Conservation (phyloP, 331 rosid genomes). For the Prunus yedoensis region DNA sequence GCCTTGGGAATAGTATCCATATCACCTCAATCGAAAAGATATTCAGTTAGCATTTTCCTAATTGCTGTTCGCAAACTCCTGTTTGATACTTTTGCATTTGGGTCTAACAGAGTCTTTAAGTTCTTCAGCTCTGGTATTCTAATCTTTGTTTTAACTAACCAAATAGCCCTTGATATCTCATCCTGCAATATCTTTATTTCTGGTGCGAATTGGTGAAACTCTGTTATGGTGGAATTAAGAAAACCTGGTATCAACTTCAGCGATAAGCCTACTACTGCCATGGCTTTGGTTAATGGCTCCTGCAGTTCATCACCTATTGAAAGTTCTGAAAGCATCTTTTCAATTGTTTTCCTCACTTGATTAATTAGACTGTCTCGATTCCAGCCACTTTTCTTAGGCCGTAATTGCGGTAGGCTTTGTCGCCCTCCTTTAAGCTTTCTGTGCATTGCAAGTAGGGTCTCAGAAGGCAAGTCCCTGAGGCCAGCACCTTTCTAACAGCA, state of each 20-base stretch:
- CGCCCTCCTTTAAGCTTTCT: constrained; percentile 48
- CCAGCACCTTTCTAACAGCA: constrained; percentile 44
- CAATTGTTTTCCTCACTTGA: constrained; percentile 35
- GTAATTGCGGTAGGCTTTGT: constrained; percentile 47
- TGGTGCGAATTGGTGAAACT: constrained; percentile 57
- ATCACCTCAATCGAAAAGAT: constrained; percentile 65
- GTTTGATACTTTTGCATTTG: constrained; percentile 43
- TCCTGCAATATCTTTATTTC: constrained; percentile 60
- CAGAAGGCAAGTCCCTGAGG: constrained; percentile 46
- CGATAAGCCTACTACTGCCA: too few relatives aligned
- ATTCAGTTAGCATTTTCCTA: constrained; percentile 53
- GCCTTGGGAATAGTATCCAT: constrained; percentile 62
- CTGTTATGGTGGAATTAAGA: constrained; percentile 15
- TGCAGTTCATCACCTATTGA: constrained; percentile 15
- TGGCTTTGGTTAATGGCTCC: too few relatives aligned
- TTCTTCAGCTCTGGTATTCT: constrained; percentile 42
- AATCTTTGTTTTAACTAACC: constrained; percentile 39
- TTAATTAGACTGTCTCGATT: constrained; percentile 35
- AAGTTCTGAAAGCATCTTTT: constrained; percentile 51
- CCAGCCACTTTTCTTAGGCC: constrained; percentile 42
- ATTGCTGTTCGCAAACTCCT: constrained; percentile 45
- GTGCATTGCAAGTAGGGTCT: constrained; percentile 61
- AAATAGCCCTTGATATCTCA: constrained; percentile 72
- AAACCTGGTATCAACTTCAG: too few relatives aligned
- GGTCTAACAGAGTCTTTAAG: constrained; percentile 57